These are phyloP conservation scores for Neopestalotiopsis sp. DNA, from an alignment of 2,329 filamentous ascomycete genomes.

Conservation along the genomic window DNA sequence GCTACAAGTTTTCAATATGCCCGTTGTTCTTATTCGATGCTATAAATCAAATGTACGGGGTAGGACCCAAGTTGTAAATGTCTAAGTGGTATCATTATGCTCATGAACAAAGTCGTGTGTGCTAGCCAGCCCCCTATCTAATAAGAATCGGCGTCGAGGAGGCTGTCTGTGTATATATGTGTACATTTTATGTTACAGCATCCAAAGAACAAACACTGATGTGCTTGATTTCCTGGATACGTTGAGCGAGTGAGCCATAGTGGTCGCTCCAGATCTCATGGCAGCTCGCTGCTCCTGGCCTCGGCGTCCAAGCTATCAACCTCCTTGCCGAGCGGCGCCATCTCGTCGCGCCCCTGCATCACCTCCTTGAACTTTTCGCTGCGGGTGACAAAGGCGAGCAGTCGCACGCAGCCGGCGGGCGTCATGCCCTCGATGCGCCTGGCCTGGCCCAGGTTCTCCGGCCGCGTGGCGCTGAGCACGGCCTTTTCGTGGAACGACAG, in stretches of 20 bases:
- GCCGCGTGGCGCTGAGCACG: constrained; percentile 70
- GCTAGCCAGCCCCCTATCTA: not conserved
- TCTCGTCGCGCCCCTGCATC: constrained; percentile 21
- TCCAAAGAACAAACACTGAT: not conserved
- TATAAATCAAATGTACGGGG: too few relatives aligned
- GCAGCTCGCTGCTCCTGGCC: constrained; percentile 42
- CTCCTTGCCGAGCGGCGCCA: constrained; percentile 37
- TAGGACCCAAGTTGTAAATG: not conserved
- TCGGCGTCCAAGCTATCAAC: constrained; percentile 45
- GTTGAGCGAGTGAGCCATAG: not conserved
- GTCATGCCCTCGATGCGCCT: constrained; percentile 82
- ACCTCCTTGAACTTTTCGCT: constrained; percentile 21
- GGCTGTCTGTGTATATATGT: not conserved
- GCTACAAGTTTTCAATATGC: too few relatives aligned
- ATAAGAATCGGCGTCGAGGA: not conserved
- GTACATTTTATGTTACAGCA: not conserved
- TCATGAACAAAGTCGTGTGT: not conserved
- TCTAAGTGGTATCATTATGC: not conserved
- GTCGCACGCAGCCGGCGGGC: constrained; percentile 60
- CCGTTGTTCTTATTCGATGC: too few relatives aligned
- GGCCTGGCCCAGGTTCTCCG: constrained; percentile 89
- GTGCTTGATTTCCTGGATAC: not conserved
- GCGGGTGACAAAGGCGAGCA: constrained; percentile 64
- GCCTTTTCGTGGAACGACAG: constrained; percentile 81
- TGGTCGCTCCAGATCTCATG: not conserved